Base-by-base conservation (phyloP, 2,329 filamentous ascomycete species). In the Beauveria sp. region DNA sequence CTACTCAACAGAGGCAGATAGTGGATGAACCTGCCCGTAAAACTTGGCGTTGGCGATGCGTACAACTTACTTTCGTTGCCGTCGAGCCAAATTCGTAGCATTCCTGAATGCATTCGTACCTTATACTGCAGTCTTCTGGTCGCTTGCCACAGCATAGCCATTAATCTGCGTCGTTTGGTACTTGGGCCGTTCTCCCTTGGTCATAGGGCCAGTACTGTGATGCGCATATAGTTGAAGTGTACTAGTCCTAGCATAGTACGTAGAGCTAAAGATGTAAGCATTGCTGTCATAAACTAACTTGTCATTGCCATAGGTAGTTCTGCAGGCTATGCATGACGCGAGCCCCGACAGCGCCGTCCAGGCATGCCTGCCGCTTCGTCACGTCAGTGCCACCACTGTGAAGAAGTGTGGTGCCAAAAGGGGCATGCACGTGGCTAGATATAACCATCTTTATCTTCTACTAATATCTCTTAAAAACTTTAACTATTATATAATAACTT, bases 371-470 rank as follows among this genome's bases (percentile, higher is more conserved):
- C 34, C 70, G 67, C 47, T 10, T 65, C 16, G 69, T 71, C 10
- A 58, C 55, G 8, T 60, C 68, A 6, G 53, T 7, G 46, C 62
- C 67, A 2, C 72, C 72, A 60, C 71, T 8, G 71, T n/a, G 61
- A 79, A 78, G 61, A 78, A 75, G 66, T 79, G 77, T 3, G 75
- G 75, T 40, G 65, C 68, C 5, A 73, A 61, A 61, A 0, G 72
- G 73, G 24, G 41, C 58, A 12, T 22, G 5, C 8, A 1, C 26
- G 10, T 55, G n/a, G 9, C n/a, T 55, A 12, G 41, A 51, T 40
- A 48, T 41, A 16, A 55, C 30, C 2, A 5, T 24, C 22, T 24
- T 24, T 24, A 24, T 24, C 22, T 24, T 24, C 22, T 24, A 24
- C 22, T 24, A 3, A 24, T 24, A 24, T 24, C 22, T 24, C 22